Conservation (phyloP, 83 land plant species). For the Isoetes engelmannii region DNA sequence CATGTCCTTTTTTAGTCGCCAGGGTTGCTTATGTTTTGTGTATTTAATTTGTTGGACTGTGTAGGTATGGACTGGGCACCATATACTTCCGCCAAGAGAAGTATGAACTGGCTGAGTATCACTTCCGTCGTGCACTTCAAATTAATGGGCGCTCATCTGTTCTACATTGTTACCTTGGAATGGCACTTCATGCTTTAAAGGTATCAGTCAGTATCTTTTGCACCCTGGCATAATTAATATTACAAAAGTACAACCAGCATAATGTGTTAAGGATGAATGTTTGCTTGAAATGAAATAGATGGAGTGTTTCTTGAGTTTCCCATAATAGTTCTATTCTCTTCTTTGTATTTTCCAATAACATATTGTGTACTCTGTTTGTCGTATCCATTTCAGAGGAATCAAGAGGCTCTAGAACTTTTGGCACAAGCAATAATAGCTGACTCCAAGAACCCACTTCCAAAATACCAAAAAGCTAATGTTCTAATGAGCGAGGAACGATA, state of each 20-base stretch:
- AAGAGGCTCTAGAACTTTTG: slow-evolving; percentile 69
- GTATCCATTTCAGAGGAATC: slow-evolving; percentile 49
- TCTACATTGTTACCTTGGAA: slow-evolving; percentile 86
- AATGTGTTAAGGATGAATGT: too few species aligned
- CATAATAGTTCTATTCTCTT: too few species aligned
- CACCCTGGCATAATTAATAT: too few species aligned
- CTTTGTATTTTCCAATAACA: neutral
- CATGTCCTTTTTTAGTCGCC: too few species aligned
- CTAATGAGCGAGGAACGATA: slow-evolving; percentile 59
- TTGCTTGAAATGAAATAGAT: too few species aligned
- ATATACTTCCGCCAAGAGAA: slow-evolving; percentile 93
- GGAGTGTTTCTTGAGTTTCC: too few species aligned
- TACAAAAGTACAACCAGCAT: too few species aligned
- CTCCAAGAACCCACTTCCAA: slow-evolving; percentile 86
- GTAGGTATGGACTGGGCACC: slow-evolving; percentile 79
- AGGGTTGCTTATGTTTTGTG: too few species aligned
- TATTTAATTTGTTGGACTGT: neutral
- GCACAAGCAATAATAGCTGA: slow-evolving; percentile 84
- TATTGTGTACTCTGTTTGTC: neutral
- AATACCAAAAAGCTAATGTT: slow-evolving; percentile 86
- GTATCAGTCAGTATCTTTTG: slow-evolving; percentile 16
- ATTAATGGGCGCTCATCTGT: slow-evolving; percentile 89
- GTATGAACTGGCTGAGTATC: slow-evolving; percentile 87
- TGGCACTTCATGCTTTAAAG: slow-evolving; percentile 84
- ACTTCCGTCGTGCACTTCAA: slow-evolving; percentile 67